Conservation (phyloP, 2,329 filamentous ascomycete species). For the Cryoendolithus antarcticus region DNA sequence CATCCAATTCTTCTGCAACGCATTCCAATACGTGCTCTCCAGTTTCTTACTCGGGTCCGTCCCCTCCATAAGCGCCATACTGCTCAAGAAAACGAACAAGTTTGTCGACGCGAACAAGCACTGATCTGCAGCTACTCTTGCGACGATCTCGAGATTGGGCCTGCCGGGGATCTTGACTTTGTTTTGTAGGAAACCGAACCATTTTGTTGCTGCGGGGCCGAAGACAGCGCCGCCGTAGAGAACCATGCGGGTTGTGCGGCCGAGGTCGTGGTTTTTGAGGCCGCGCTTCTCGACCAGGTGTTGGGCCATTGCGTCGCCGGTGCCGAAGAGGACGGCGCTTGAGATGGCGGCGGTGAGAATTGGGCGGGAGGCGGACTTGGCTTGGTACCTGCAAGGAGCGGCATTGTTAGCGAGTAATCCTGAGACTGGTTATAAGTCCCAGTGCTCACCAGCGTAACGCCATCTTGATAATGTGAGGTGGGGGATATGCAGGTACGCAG, state of each 20-base stretch:
- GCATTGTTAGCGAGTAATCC: too few species aligned
- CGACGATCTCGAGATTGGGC: slow-evolving; percentile 56
- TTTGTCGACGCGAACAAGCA: slow-evolving; percentile 72
- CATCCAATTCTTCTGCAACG: slow-evolving; percentile 72
- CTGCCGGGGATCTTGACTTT: slow-evolving; percentile 51
- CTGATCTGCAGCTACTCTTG: slow-evolving; percentile 73
- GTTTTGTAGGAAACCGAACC: slow-evolving; percentile 69
- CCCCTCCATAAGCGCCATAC: slow-evolving; percentile 52
- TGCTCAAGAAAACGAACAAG: slow-evolving; percentile 67
- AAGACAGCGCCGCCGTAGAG: slow-evolving; percentile 71
- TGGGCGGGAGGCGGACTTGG: slow-evolving; percentile 65
- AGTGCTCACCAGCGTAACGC: too few species aligned
- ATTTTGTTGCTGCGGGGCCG: slow-evolving; percentile 74
- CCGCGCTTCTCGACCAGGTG: slow-evolving; percentile 79
- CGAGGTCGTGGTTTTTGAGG: slow-evolving; percentile 56
- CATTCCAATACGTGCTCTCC: slow-evolving; percentile 54
- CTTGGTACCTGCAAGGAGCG: slow-evolving; percentile 58
- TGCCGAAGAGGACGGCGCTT: slow-evolving; percentile 82
- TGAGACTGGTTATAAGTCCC: too few species aligned
- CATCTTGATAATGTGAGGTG: too few species aligned
- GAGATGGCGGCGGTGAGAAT: slow-evolving; percentile 84
- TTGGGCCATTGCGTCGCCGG: slow-evolving; percentile 83
- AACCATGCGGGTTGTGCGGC: slow-evolving; percentile 65
- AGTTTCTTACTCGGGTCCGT: slow-evolving; percentile 55
- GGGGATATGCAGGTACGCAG: too few species aligned